A percentile compares a stretch with the other conserved stretches of the same genome.
These are phyloP conservation scores for Striga hermonthica DNA, from an alignment of 305 asterid species.

Conservation along the genomic window DNA sequence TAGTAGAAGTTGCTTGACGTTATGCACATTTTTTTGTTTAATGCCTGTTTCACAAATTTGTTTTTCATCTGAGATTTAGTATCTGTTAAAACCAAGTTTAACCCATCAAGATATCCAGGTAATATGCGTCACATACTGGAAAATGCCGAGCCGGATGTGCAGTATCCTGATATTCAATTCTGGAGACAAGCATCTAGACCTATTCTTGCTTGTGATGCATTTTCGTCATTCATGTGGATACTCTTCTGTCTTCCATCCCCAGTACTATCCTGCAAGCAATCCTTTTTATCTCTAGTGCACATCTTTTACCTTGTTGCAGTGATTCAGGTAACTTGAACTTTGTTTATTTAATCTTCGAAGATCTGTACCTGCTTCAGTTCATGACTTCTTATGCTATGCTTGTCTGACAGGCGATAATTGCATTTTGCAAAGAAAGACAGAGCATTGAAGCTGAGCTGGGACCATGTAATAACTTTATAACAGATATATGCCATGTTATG, in stretches of 20 bases:
- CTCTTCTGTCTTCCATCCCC: constrained; percentile 90
- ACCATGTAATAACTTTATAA: constrained; percentile 48
- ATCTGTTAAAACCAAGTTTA: constrained; percentile 26
- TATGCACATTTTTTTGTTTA: background rate
- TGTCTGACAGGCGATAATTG: constrained; percentile 56
- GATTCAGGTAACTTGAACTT: constrained; percentile 57
- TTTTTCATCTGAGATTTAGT: constrained; percentile 1
- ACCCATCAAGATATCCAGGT: constrained; percentile 47
- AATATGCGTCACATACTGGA: constrained; percentile 60
- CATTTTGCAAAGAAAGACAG: constrained; percentile 40
- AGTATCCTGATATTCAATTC: constrained; percentile 64
- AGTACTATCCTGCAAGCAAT: constrained; percentile 63
- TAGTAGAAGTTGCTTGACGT: background rate
- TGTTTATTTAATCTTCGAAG: constrained; percentile 27
- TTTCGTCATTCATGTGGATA: constrained; percentile 91
- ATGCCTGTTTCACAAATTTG: constrained; percentile 12
- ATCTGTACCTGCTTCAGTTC: constrained; percentile 15
- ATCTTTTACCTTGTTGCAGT: constrained; percentile 62
- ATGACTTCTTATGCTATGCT: constrained; percentile 29
- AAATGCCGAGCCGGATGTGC: constrained; percentile 46
- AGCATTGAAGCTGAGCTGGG: constrained; percentile 39
- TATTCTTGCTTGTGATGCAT: constrained; percentile 72
- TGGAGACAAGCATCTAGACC: constrained; percentile 84
- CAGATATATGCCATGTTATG: constrained; percentile 52
- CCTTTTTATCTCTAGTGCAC: constrained; percentile 78